A percentile compares a stretch with the other conserved stretches of the same genome.
These are phyloP conservation scores for Ilyonectria robusta DNA, from an alignment of 2,329 filamentous ascomycete genomes.

Conservation along the genomic window DNA sequence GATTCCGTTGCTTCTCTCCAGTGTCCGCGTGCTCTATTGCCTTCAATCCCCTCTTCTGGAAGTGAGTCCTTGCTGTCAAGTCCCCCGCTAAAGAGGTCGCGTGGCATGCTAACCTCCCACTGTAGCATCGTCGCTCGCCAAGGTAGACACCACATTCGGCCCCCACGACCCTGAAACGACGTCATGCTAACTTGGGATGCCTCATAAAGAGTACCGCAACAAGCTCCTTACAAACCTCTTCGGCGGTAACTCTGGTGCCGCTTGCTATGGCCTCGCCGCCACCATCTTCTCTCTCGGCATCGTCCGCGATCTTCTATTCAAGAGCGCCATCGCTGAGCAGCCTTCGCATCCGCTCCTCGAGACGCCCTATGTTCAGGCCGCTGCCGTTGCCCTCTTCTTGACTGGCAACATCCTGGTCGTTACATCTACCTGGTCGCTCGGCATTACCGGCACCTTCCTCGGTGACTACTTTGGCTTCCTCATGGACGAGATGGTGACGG, in stretches of 20 bases:
- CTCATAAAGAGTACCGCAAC: conserved; percentile 84
- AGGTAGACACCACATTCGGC: conserved; percentile 65
- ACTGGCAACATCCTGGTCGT: conserved; percentile 88
- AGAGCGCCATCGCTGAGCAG: conserved; percentile 82
- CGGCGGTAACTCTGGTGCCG: conserved; percentile 80
- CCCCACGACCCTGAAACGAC: not conserved
- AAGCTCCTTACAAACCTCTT: conserved; percentile 91
- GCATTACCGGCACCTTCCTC: conserved; percentile 94
- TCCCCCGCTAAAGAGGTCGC: conserved; percentile 8
- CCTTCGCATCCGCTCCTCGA: conserved; percentile 83
- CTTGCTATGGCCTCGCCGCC: conserved; percentile 90
- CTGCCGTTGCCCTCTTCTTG: conserved; percentile 80
- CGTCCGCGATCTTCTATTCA: conserved; percentile 89
- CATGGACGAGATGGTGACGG: conserved; percentile 94
- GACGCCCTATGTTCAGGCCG: conserved; percentile 69
- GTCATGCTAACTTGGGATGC: conserved; percentile 36
- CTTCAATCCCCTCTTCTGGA: conserved; percentile 99
- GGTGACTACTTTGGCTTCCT: conserved; percentile 99
- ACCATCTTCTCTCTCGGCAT: conserved; percentile 95
- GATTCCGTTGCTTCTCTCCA: conserved; percentile 54
- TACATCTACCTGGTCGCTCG: conserved; percentile 90
- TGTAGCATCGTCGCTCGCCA: conserved; percentile 84
- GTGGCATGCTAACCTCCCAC: conserved; percentile 50
- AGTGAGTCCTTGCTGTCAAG: conserved; percentile 73
- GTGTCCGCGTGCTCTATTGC: conserved; percentile 86